Base-by-base conservation (phyloP, 495 filamentous ascomycete species). In the Tuber borchii region DNA sequence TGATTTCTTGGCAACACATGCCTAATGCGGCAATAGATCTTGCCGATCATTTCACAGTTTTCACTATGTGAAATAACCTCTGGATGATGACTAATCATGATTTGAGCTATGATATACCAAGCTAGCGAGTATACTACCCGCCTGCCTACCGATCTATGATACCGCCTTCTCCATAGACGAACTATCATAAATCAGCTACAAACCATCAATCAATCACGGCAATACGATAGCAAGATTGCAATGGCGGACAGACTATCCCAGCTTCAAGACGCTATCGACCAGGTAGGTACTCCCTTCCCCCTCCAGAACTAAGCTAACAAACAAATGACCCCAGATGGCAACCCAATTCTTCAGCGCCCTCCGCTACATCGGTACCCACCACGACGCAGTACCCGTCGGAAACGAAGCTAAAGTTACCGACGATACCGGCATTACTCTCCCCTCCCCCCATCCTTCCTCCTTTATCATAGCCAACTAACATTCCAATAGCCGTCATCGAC, bases 221-320 rank as follows among this genome's bases (percentile, higher is more conserved):
- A 16, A 31, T 19, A 65, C 56, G 4, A 7, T 65, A 34, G 14
- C 56, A 65, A 65, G 34, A 65, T 8, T 8, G 85, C 70, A 73
- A 97, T 97, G 95, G 92, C 91, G 0, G 95, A 99, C 84, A 88
- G 91, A 68, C 88, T 99, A 56, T 97, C 95, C 6, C 94, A 97
- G 83, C 88, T 99, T 61, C 95, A 99, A 86, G 94, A 97, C 83
- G 92, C 93, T 83, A 91, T 97, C 74, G 95, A 98, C 83, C 90
- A 97, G 86, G 93, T 95, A 86, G 86, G 93, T 95, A 86, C 56
- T 20, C 48, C 22, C 22, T 10, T 17, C 8, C 42, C 72, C 43
- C 65, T 39, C 34, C 34, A 26, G 34, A 42, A 51, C 73, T 76
- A 74, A 77, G n/a, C 48, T 56, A 26, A 56, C 48, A 56, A 56